Base-by-base conservation (phyloP, 352 stramenopile species). In the Globisporangium paroecandrum region DNA sequence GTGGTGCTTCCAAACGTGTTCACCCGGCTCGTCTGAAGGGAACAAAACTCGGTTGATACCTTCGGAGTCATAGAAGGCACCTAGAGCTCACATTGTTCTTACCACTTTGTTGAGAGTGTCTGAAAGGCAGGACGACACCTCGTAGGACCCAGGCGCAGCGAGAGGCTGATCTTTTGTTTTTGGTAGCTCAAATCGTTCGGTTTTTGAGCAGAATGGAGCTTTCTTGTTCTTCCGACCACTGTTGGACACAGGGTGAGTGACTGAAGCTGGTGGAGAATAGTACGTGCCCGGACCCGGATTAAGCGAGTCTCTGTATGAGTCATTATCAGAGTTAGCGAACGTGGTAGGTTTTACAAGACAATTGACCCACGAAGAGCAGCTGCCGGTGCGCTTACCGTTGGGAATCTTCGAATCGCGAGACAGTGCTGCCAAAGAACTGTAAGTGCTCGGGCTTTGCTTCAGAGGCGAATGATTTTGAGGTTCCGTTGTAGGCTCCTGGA, bases 381-480 rank as follows among this genome's bases (percentile, higher is more conserved):
- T 7, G 8, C 1, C 24, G 18, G 41, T 12, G 2, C 8, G 54
- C 61, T 25, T 68, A 83, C 75, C 77, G 78, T 58, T 78, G 76
- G 0, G 59, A 66, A 20, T 65, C 34, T n/a, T 86, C 77, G 36
- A 94, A 94, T 0, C 86, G 83, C 9, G 74, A 81, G n/a, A 71
- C 81, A 1, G 86, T 94, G 51, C 86, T 92, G 3, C 86, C 86
- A 60, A 94, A 94, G 66, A 92, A 94, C 66, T 94, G 86, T 22
- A 94, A 68, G 46, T 90, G 82, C 32, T 92, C 83, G 0, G 86
- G 84, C 53, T 90, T 92, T 15, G 74, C 69, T 12, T 76, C 77
- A 0, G 58, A 64, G 0, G 67, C 67, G 47, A 92, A 89, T 6
- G 68, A 72, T n/a, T 79, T 80, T 1, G 59, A 65, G 34, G 81